Conservation (phyloP, 116 monocot species). For the Papilionanthe hybrid region DNA sequence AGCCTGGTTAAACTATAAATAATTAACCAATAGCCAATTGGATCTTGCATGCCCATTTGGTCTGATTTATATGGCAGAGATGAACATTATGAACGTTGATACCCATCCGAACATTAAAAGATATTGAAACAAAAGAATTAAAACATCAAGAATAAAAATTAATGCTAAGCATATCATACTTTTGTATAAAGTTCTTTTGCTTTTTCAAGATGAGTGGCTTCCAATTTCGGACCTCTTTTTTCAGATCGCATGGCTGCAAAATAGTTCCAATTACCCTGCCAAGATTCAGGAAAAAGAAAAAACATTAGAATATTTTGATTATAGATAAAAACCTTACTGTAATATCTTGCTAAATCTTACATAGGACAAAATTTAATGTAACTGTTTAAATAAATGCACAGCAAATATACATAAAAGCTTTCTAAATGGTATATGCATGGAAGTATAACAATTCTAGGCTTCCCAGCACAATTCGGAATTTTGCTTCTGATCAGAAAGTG, state of each 20-base stretch:
- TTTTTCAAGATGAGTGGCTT: slow-evolving; percentile 95
- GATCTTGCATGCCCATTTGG: too few relatives aligned
- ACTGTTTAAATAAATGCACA: too few relatives aligned
- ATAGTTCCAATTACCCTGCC: slow-evolving; percentile 96
- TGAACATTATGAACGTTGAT: not conserved
- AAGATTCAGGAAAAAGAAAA: not conserved
- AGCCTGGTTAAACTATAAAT: too few relatives aligned
- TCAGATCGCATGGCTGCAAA: slow-evolving; percentile 86
- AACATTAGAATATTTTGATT: not conserved
- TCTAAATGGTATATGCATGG: too few relatives aligned
- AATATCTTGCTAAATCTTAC: not conserved
- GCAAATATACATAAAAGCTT: too few relatives aligned
- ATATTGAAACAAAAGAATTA: not conserved
- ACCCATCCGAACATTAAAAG: not conserved
- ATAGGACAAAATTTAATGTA: too few relatives aligned
- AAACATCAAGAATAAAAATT: not conserved
- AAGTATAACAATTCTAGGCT: too few relatives aligned
- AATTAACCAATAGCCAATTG: too few relatives aligned
- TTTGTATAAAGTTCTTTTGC: slow-evolving; percentile 88
- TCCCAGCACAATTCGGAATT: too few relatives aligned
- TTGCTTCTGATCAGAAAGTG: too few relatives aligned
- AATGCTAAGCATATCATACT: slow-evolving; percentile 24
- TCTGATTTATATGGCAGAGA: too few relatives aligned
- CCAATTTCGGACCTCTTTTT: slow-evolving; percentile 81
- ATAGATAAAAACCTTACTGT: not conserved